Evolutionary conservation across 1,139 yeast genomes (phyloP).

Genomic region (Pichia sp.): DNA sequence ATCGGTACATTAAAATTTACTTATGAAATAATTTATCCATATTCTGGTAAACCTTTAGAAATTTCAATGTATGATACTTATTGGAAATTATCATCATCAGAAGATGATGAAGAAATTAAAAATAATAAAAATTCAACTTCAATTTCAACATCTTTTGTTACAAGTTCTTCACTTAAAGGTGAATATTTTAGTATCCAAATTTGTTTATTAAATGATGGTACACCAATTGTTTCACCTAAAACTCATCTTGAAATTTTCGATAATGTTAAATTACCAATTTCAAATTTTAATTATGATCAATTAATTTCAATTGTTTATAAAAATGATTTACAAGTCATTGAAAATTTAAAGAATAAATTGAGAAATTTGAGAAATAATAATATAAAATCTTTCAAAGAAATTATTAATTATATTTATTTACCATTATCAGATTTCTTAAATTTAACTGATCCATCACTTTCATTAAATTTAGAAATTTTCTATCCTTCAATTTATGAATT

Average conservation of each 20-base stretch:
- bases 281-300: slow-evolving; percentile 38
- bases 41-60: slow-evolving; percentile 75
- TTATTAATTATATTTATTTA: slow-evolving; percentile 39
- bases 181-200: slow-evolving; percentile 66
- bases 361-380: slow-evolving; percentile 1
- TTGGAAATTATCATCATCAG: slow-evolving; percentile 65
- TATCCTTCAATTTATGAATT: slow-evolving; percentile 56
- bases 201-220: slow-evolving; percentile 71
- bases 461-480: slow-evolving; percentile 69
- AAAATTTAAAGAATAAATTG: slow-evolving; percentile 25
- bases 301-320: slow-evolving; percentile 35
- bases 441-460: slow-evolving; percentile 48
- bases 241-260: slow-evolving; percentile 52
- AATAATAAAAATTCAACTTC: slow-evolving; percentile 7
- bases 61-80: slow-evolving; percentile 91
- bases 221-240: slow-evolving; percentile 74
- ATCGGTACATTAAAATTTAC: slow-evolving; percentile 76
- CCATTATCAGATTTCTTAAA: slow-evolving; percentile 57
- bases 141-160: slow-evolving; percentile 57
- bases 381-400: slow-evolving; percentile 15
- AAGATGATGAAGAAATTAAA: slow-evolving; percentile 14
- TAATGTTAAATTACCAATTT: slow-evolving; percentile 43
- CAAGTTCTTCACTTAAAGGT: slow-evolving; percentile 86
- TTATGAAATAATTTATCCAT: slow-evolving; percentile 86
- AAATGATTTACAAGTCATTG: slow-evolving; percentile 36